These are phyloP conservation scores for Fusarium mundagurra DNA, from an alignment of 2,329 filamentous ascomycete species.

Conservation along the genomic window DNA sequence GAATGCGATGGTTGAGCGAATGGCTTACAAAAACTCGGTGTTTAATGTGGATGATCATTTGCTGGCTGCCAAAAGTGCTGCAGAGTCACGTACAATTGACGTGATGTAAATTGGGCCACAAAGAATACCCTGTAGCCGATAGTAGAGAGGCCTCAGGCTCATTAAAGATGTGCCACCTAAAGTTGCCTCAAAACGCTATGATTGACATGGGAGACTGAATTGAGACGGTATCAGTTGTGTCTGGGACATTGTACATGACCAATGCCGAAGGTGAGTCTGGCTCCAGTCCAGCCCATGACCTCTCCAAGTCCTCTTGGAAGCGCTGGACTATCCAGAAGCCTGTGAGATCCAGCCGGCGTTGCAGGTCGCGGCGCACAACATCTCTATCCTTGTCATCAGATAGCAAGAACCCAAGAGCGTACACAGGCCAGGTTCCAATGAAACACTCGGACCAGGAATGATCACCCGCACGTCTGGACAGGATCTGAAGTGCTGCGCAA, in stretches of 20 bases:
- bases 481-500: not conserved
- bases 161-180: not conserved
- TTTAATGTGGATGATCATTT: not conserved
- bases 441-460: not conserved
- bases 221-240: fast-evolving
- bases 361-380: not conserved
- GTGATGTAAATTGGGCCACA: not conserved
- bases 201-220: not conserved
- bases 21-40: not conserved
- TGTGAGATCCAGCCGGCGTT: not conserved
- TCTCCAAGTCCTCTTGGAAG: not conserved
- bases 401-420: not conserved
- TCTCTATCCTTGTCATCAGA: not conserved
- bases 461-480: not conserved
- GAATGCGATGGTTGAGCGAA: not conserved
- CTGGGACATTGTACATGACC: not conserved
- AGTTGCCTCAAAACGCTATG: not conserved
- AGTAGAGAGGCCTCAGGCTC: not conserved
- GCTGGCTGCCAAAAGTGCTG: not conserved
- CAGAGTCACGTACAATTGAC: not conserved
- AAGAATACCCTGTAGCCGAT: fast-evolving
- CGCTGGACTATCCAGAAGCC: not conserved
- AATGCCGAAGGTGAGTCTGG: not conserved
- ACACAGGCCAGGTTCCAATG: not conserved
- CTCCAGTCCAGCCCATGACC: not conserved